Evolutionary conservation across 257 asterid genomes (phyloP).

Genomic region (Paulownia fortunei): DNA sequence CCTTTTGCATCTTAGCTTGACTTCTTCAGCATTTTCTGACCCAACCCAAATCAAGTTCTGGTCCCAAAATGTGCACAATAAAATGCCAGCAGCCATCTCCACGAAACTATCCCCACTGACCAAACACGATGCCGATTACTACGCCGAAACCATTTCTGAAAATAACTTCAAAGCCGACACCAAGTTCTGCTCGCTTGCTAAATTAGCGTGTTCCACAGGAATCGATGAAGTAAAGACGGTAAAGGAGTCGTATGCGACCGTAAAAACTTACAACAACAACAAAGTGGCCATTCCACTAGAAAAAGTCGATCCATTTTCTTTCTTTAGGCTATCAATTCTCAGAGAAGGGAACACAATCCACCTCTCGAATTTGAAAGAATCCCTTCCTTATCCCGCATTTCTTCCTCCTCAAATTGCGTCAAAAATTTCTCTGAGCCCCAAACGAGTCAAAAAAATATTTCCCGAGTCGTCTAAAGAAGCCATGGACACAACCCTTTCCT

Average conservation of each 20-base stretch:
- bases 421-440: not conserved
- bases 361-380: conserved; percentile 15
- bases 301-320: conserved; percentile 7
- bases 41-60: not conserved
- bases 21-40: not conserved
- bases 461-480: not conserved
- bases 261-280: not conserved
- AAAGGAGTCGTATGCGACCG: not conserved
- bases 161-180: not conserved
- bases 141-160: not conserved
- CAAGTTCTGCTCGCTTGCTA: conserved; percentile 9
- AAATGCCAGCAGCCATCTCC: not conserved
- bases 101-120: not conserved
- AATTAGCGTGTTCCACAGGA: not conserved
- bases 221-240: not conserved
- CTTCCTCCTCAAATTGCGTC: not conserved
- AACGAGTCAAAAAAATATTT: not conserved
- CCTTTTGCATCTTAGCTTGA: not conserved
- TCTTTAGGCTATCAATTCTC: conserved; percentile 11
- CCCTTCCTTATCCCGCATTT: conserved; percentile 3
- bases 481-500: not conserved
- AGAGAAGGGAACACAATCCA: not conserved
- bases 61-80: conserved; percentile 2
- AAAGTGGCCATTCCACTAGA: not conserved
- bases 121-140: not conserved